Evolutionary conservation across 225 moss, liverwort and hornwort genomes (phyloP), one percentile per base, ranked within the genome.

Genomic region (Anthoceros angustus): DNA sequence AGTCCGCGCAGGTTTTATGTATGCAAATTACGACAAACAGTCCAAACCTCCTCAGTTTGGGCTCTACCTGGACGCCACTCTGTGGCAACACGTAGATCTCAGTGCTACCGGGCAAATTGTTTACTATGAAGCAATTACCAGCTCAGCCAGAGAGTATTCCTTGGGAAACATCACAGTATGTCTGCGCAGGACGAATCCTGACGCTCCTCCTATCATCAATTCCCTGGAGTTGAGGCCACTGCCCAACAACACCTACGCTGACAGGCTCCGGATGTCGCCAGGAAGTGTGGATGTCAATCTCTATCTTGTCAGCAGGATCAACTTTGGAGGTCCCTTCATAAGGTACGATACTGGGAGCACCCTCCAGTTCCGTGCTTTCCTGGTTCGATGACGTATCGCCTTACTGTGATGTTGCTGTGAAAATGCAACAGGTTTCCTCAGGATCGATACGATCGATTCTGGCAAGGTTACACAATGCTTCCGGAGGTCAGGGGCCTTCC

Each of bases 151-250:
- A 15, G 6, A 7, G 0, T 55, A 55, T 55, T 23, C 55, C 14
- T 8, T 18, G 16, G 55, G 55, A 55, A 55, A 18, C 7, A 55
- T 55, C 55, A 55, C n/a, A 18, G 55, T 55, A 12, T 55, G 55
- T 55, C 55, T 55, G n/a, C 55, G 18, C n/a, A 55, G 55, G 55
- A 55, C 55, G n/a, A 55, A 6, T 20, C 8, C 7, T 23, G n/a
- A 55, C n/a, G 1, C 23, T 18, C n/a, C 55, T 55, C 55, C 55
- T 55, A 55, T 55, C 55, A 55, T 55, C 55, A 55, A 55, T 23
- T 55, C 55, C 55, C 55, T 55, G 7, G 55, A 55, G 55, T 55
- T 55, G 55, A 55, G 55, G 55, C 55, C 55, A 18, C 55, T 55
- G 23, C 55, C 55, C 18, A 55, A 55, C 55, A 55, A 55, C 55